Percentiles rank a stretch among this genome's conserved stretches.
phyloP scores from a whole-genome alignment of 306 rosid genomes.

The Cucumis melo region DNA sequence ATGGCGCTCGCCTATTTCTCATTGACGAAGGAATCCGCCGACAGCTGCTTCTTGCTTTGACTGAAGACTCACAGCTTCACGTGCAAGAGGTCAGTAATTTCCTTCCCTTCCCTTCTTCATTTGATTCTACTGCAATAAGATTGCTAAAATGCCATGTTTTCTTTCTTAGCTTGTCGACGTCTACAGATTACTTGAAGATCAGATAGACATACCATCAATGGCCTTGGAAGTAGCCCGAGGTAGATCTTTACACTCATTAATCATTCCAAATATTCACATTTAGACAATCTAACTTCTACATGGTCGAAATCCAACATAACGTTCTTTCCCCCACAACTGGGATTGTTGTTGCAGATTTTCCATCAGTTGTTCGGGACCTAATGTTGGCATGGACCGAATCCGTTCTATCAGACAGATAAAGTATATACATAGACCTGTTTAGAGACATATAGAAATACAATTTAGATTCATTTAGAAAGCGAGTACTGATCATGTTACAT shows the following conservation, averaged over 20 bases:
- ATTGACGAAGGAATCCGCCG: conserved; percentile 82
- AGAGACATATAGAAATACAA: background rate
- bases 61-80: conserved; percentile 95
- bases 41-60: conserved; percentile 90
- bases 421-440: background rate
- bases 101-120: background rate
- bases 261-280: background rate
- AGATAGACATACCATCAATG: conserved; percentile 68
- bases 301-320: background rate
- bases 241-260: conserved; percentile 12
- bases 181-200: conserved; percentile 77
- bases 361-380: conserved; percentile 58
- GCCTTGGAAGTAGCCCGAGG: conserved; percentile 89
- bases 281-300: background rate
- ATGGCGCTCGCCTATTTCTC: conserved; percentile 87
- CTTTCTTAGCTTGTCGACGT: conserved; percentile 79
- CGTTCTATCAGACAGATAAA: conserved; percentile 55
- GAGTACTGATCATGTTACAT: background rate
- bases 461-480: conserved; percentile 16
- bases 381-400: conserved; percentile 83
- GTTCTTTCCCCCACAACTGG: background rate
- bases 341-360: conserved; percentile 44
- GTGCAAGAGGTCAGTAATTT: conserved; percentile 59
- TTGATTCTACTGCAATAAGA: background rate
- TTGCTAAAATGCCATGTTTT: conserved; percentile 14